Evolutionary conservation across 805 yeast genomes (phyloP), one percentile per base, ranked within the genome.

Genomic region (Ogataea naganishii): DNA sequence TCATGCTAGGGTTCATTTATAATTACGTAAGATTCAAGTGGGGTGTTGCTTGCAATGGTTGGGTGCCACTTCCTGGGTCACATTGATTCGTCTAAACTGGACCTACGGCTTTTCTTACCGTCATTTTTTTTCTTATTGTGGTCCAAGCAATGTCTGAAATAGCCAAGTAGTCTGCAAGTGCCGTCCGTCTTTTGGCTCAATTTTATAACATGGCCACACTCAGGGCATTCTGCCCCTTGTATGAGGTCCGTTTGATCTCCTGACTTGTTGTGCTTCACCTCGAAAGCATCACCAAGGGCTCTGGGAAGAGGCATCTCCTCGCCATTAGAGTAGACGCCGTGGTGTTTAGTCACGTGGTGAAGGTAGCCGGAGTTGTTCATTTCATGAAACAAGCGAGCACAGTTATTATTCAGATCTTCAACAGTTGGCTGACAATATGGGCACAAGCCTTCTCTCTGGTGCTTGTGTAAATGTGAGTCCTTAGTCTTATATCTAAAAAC

Each of bases 301-400:
- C 18, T 14, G 2, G 60, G 58, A 9, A 38, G 36, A 7, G 52
- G 47, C 48, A 54, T 39, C 24, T 40, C 46, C 24, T 36, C 32
- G 8, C 59, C 58, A n/a, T 43, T 43, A 4, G 49, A 41, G 37
- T 47, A 50, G 7, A 53, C 51, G 3, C 58, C 58, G 27, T 54
- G 60, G 13, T 46, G 45, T 25, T 44, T 49, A 5, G 53, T 42
- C 20, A 54, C 45, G 32, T 54, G 60, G 22, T 52, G 56, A n/a
- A 48, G 39, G 26, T 54, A 54, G 17, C 39, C 38, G 5, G 51
- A 44, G 14, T 44, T 46, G 26, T 40, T 40, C 34, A 43, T 30
- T 27, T 46, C 48, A 28, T 38, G 40, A 31, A 50, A 53, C 5
- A 40, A 34, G 17, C 32, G 37, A 24, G 39, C 36, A 10, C 33